These are phyloP conservation scores for Spathaspora gorwiae DNA, from an alignment of 805 yeast species.

Conservation along the genomic window DNA sequence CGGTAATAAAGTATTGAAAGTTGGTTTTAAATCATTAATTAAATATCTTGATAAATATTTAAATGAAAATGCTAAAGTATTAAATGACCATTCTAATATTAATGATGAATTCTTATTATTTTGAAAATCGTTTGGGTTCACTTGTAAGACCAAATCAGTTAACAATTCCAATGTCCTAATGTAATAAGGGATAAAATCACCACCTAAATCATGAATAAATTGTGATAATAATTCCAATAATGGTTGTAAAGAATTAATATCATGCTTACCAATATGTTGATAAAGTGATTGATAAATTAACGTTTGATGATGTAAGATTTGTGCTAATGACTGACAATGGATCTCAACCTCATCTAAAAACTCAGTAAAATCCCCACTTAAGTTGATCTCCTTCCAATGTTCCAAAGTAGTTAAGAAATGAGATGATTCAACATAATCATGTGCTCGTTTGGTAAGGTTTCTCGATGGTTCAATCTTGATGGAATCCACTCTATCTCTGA, in stretches of 20 bases:
- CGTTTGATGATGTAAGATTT: slow-evolving; percentile 66
- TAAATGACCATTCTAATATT: slow-evolving; percentile 78
- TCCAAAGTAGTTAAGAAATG: slow-evolving; percentile 75
- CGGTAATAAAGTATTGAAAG: slow-evolving; percentile 63
- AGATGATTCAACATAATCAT: slow-evolving; percentile 69
- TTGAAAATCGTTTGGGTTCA: slow-evolving; percentile 44
- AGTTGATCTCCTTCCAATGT: slow-evolving; percentile 85
- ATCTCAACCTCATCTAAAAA: slow-evolving; percentile 55
- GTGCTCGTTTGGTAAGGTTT: slow-evolving; percentile 53
- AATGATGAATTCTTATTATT: slow-evolving; percentile 53
- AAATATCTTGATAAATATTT: slow-evolving; percentile 73
- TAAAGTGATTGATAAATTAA: slow-evolving; percentile 51
- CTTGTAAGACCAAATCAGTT: slow-evolving; percentile 38
- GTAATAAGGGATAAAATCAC: slow-evolving; percentile 79
- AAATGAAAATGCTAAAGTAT: slow-evolving; percentile 81
- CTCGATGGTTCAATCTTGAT: slow-evolving; percentile 74
- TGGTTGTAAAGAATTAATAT: slow-evolving; percentile 73
- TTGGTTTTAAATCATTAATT: slow-evolving; percentile 59
- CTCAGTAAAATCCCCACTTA: slow-evolving; percentile 65
- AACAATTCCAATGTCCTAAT: slow-evolving; percentile 47
- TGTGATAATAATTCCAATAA: slow-evolving; percentile 72
- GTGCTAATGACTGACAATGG: slow-evolving; percentile 68
- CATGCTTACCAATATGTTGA: slow-evolving; percentile 48
- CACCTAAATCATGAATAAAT: slow-evolving; percentile 87
- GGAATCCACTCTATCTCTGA: slow-evolving; percentile 78